phyloP scores from a whole-genome alignment of 805 yeast genomes.

The Candida pseudofarinosa region DNA sequence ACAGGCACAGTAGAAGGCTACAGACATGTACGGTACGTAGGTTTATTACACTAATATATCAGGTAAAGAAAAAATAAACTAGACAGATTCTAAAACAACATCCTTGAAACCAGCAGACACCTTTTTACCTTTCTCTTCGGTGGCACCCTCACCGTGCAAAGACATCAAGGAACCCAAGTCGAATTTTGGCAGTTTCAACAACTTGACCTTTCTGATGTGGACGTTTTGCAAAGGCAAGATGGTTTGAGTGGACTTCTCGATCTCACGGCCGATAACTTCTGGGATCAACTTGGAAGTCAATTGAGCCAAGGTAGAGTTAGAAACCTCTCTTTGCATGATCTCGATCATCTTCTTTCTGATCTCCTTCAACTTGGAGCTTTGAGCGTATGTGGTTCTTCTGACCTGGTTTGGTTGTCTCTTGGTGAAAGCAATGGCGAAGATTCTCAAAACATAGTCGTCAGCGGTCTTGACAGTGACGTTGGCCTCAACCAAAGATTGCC shows the following conservation, averaged over 20 bases:
- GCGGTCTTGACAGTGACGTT: slow-evolving; percentile 97
- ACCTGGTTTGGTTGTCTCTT: slow-evolving; percentile 95
- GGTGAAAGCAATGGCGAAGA: slow-evolving; percentile 97
- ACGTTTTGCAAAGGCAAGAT: slow-evolving; percentile 98
- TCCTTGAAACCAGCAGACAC: slow-evolving; percentile 97
- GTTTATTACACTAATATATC: slow-evolving; percentile 1
- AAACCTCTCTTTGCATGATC: slow-evolving; percentile 94
- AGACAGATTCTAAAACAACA: slow-evolving; percentile 96
- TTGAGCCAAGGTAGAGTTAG: slow-evolving; percentile 92
- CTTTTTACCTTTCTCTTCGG: slow-evolving; percentile 96
- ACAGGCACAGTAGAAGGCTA: too few relatives aligned
- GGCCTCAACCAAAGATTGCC: slow-evolving; percentile 98
- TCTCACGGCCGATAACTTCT: slow-evolving; percentile 98
- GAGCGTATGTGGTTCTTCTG: slow-evolving; percentile 97
- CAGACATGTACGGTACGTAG: background rate
- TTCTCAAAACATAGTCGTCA: slow-evolving; percentile 95
- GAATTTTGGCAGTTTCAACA: slow-evolving; percentile 97
- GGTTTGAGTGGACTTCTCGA: slow-evolving; percentile 91
- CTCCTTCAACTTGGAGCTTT: slow-evolving; percentile 94
- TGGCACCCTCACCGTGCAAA: slow-evolving; percentile 92
- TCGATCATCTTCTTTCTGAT: slow-evolving; percentile 96
- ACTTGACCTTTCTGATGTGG: slow-evolving; percentile 97
- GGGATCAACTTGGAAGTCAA: slow-evolving; percentile 96
- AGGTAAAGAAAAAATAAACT: slow-evolving; percentile 21
- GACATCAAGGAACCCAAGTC: slow-evolving; percentile 95